Evolutionary conservation across 768 basidiomycete genomes (phyloP).

Genomic region (Naematelia aurantialba): DNA sequence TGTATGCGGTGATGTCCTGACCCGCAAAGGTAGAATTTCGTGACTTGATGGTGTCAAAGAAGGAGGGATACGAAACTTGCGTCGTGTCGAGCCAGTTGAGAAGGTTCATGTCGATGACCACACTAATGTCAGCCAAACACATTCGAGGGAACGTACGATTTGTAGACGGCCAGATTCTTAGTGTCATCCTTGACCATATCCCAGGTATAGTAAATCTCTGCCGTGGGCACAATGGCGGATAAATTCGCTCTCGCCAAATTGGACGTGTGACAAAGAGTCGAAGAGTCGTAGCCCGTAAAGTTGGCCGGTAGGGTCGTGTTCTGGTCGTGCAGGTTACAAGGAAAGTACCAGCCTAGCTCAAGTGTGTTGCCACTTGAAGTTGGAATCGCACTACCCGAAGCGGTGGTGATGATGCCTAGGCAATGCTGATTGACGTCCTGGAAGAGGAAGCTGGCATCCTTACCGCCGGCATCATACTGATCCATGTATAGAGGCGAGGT

Average conservation of each 20-base stretch:
- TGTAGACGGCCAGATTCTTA: conserved; percentile 87
- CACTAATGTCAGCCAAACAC: conserved; percentile 53
- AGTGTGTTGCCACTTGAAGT: conserved; percentile 54
- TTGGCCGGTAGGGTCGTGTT: conserved; percentile 63
- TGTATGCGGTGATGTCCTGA: conserved; percentile 80
- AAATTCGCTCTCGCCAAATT: conserved; percentile 59
- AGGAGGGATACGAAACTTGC: conserved; percentile 73
- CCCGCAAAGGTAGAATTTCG: conserved; percentile 70
- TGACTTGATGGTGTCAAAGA: conserved; percentile 74
- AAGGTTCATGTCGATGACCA: conserved; percentile 81
- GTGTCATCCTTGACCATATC: conserved; percentile 65
- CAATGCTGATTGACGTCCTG: conserved; percentile 87
- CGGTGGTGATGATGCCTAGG: conserved; percentile 67
- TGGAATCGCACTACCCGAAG: conserved; percentile 67
- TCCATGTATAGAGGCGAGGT: conserved; percentile 79
- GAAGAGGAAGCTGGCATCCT: conserved; percentile 91
- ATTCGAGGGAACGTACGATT: conserved; percentile 63
- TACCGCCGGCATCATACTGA: conserved; percentile 72
- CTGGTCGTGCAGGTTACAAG: conserved; percentile 87
- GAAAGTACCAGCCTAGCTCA: conserved; percentile 88
- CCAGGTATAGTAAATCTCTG: conserved; percentile 94
- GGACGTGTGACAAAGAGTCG: conserved; percentile 70
- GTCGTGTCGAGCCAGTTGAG: conserved; percentile 76
- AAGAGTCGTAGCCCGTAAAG: conserved; percentile 62
- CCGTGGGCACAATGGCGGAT: conserved; percentile 57